Evolutionary conservation across 495 filamentous ascomycete genomes (phyloP), one percentile per base, ranked within the genome.

Genomic region (Trichocladium uniseriatum): DNA sequence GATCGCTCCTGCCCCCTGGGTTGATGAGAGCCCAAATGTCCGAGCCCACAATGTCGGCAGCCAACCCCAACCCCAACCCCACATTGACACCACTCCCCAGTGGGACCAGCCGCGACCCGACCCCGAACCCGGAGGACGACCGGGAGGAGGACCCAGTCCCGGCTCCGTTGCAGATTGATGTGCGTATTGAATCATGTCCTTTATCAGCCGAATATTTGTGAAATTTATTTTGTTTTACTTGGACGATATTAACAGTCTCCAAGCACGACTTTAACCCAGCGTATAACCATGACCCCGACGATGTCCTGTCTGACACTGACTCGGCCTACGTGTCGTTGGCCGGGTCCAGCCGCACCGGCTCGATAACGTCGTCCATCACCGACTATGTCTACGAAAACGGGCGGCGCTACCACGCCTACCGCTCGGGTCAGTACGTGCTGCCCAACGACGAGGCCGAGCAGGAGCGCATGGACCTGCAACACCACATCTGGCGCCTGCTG

Each of bases 361-460:
- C 68, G 11, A 45, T 57, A 19, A 46, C 46, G 1, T 53, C 54
- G 27, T 62, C 57, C 52, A 54, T 67, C 21, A 62, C 52, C 47
- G 45, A 65, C 29, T 63, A 55, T 38, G 45, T 57, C 14, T 43
- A 60, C 36, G 62, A 63, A 29, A 61, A 67, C 50, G 62, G 60
- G 6, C 54, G 64, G 7, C 58, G 58, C 1, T 67, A 65, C 55
- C 64, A 67, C 42, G 50, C 48, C 14, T 61, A 52, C 49, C 52
- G 52, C 6, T 52, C 49, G 2, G 58, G 58, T 16, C 50, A 59
- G 28, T 62, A 62, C 42, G 43, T 59, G n/a, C 37, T 62, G 5
- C 59, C 59, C 38, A 62, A 62, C 56, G 59, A 62, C 53, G 53
- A 54, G 29, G 41, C 32, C n/a, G 59, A 62, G 51, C 55, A 62